Evolutionary conservation across 768 basidiomycete genomes (phyloP).

Genomic region (Mycena chlorophos): DNA sequence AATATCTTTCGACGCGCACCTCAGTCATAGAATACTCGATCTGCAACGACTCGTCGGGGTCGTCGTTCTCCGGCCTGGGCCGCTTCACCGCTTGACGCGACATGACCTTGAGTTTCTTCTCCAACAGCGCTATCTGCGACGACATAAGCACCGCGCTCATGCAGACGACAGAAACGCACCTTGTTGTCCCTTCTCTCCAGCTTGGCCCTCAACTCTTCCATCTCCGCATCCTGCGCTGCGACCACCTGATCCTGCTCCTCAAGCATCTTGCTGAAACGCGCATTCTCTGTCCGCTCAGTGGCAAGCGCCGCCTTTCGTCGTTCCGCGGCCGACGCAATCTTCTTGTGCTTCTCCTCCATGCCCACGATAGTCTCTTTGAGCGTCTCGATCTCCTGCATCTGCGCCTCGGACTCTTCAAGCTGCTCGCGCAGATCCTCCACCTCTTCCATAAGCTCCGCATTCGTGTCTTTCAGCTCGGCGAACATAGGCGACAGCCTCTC

Average conservation of each 20-base stretch:
- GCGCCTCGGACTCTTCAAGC: slow-evolving; percentile 5
- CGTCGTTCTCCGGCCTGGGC: background rate
- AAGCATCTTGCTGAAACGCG: slow-evolving; percentile 5
- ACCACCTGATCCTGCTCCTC: slow-evolving; percentile 12
- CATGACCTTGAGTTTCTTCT: slow-evolving; percentile 20
- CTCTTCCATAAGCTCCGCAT: slow-evolving; percentile 9
- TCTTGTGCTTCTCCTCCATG: background rate
- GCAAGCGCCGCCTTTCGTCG: slow-evolving; percentile 3
- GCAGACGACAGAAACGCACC: slow-evolving; percentile 1
- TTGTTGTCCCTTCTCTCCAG: slow-evolving; percentile 15
- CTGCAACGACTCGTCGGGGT: slow-evolving; percentile 3
- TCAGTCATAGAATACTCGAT: background rate
- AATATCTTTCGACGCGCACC: background rate
- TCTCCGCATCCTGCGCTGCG: slow-evolving; percentile 10
- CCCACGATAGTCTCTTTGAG: slow-evolving; percentile 4
- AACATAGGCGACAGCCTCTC: slow-evolving; percentile 19
- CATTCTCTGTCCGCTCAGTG: slow-evolving; percentile 4
- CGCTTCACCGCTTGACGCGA: background rate
- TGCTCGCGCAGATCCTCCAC: slow-evolving; percentile 11
- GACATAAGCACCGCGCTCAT: background rate
- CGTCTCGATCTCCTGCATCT: slow-evolving; percentile 6
- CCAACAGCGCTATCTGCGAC: slow-evolving; percentile 16
- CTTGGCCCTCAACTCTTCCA: slow-evolving; percentile 12
- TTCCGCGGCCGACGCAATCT: background rate
- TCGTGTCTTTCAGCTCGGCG: slow-evolving; percentile 14